Percentiles rank a stretch among this genome's conserved stretches.
These are phyloP conservation scores for Nicotiana noctiflora DNA, from an alignment of 257 asterid species.

Conservation along the genomic window DNA sequence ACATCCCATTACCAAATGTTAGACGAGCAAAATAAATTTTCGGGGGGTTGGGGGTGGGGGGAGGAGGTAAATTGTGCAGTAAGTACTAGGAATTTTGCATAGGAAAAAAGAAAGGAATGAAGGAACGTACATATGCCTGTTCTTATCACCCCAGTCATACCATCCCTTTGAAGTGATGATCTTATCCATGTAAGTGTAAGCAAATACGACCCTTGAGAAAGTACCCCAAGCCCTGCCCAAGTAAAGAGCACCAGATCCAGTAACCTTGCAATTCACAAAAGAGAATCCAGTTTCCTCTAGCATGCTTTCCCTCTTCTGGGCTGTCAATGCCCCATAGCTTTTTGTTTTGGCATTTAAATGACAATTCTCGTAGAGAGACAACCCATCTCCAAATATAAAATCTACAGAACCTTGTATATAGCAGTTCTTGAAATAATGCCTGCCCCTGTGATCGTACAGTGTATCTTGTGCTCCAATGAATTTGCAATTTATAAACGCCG, in stretches of 20 bases:
- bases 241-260: constrained; percentile 80
- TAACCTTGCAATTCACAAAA: constrained; percentile 68
- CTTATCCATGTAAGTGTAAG: constrained; percentile 84
- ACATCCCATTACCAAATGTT: background rate
- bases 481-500: constrained; percentile 76
- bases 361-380: constrained; percentile 63
- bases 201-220: constrained; percentile 82
- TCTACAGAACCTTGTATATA: constrained; percentile 84
- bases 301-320: constrained; percentile 82
- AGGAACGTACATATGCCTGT: constrained; percentile 64
- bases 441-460: constrained; percentile 74
- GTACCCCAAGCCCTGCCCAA: constrained; percentile 97
- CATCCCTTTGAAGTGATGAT: constrained; percentile 78
- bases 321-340: constrained; percentile 72
- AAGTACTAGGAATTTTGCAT: too few relatives aligned
- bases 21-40: background rate
- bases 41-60: too few relatives aligned
- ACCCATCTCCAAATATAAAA: constrained; percentile 69
- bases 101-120: too few relatives aligned
- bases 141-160: constrained; percentile 92
- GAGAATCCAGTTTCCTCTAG: constrained; percentile 92
- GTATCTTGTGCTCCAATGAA: constrained; percentile 88
- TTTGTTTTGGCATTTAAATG: constrained; percentile 63
- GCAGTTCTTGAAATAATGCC: constrained; percentile 82
- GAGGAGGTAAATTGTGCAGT: too few relatives aligned